Evolutionary conservation across 2,329 filamentous ascomycete species (phyloP).

Genomic region (Rhytidhysteron rufulum): DNA sequence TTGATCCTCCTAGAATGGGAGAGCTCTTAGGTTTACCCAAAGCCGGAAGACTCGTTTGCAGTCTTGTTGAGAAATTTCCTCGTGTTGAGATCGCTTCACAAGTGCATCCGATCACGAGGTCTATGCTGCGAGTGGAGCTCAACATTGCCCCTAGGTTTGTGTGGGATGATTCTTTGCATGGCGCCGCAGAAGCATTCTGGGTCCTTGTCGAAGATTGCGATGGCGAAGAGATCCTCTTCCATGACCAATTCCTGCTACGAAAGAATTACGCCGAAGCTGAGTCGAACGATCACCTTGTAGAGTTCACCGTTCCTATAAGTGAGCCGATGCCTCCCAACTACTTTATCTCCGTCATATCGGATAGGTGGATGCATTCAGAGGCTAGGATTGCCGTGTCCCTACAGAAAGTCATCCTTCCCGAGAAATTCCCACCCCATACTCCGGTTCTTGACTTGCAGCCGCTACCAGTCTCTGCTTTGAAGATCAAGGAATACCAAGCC

Average conservation of each 20-base stretch:
- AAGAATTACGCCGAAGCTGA: constrained; percentile 84
- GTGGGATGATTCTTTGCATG: constrained; percentile 90
- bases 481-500: constrained; percentile 74
- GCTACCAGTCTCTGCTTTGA: constrained; percentile 81
- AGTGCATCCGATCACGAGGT: constrained; percentile 90
- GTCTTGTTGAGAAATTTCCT: constrained; percentile 86
- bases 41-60: constrained; percentile 79
- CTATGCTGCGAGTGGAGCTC: constrained; percentile 84
- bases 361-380: constrained; percentile 98
- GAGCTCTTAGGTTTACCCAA: constrained; percentile 89
- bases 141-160: constrained; percentile 92
- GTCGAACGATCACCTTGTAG: constrained; percentile 87
- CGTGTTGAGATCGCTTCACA: constrained; percentile 89
- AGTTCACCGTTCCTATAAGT: constrained; percentile 93
- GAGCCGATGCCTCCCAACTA: constrained; percentile 99
- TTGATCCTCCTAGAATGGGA: constrained; percentile 94
- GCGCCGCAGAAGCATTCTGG: constrained; percentile 89
- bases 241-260: constrained; percentile 89
- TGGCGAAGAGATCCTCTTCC: constrained; percentile 90
- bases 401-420: constrained; percentile 88
- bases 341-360: constrained; percentile 91
- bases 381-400: constrained; percentile 91
- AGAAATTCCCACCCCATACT: constrained; percentile 93
- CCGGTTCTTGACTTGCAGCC: constrained; percentile 89
- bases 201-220: constrained; percentile 96